Evolutionary conservation across 306 rosid species (phyloP), one percentile per base, ranked within the genome.

Genomic region (Lupinus albus): DNA sequence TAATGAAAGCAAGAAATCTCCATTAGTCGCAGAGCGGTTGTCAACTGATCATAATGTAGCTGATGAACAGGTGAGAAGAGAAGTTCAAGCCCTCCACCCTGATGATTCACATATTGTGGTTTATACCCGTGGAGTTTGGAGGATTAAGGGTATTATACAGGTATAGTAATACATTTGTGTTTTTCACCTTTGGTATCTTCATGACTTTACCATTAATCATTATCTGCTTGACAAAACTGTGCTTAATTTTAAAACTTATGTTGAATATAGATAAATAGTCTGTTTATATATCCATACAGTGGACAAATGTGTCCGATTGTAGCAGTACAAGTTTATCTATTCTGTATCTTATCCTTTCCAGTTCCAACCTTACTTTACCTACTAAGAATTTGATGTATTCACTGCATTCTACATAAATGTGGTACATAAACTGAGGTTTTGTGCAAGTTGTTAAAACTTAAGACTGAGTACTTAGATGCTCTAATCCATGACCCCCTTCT

Each of bases 141-240:
- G 99, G 69, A 88, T 93, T 50, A 93, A 93, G 73, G 99, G 99
- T 52, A 93, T 93, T 68, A 93, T 93, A 83, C 99, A 93, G 99
- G 97, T 90, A 86, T 45, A 58, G 3, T 42, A 42, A 13, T 36
- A 21, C 17, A 41, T 39, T 59, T 4, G 32, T 56, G 4, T 2
- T 30, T 11, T 59, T 33, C 45, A 21, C 41, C n/a, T 49, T 28
- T 53, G 21, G 18, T 59, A 47, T 49, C 61, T 28, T 39, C 68
- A 9, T 13, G 15, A 49, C 30, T 51, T 30, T 21, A 36, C 52
- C 6, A 1, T 58, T 35, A 25, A 25, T 25, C 30, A 33, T 33
- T 42, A 0, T 61, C 16, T 30, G 42, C 35, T 14, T 18, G 2
- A 20, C 7, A 39, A 68, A 7, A 11, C 2, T 65, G 15, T 44